Percentiles rank a stretch among this genome's conserved stretches.
These are phyloP conservation scores for Cucumis sativus DNA, from an alignment of 306 rosid genomes.

Conservation along the genomic window DNA sequence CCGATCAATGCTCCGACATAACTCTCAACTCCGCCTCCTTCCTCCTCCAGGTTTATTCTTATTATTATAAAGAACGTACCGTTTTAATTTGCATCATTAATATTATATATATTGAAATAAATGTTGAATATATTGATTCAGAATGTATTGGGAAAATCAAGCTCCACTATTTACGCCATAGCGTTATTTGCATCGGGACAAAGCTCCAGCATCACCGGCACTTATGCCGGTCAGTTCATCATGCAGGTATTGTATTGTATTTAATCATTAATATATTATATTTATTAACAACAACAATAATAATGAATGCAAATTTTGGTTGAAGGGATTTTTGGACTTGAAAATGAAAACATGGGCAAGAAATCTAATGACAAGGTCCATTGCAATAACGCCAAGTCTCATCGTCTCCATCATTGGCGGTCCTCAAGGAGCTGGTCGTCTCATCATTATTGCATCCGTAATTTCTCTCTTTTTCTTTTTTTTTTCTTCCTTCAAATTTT, in stretches of 20 bases:
- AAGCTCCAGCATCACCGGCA: conserved; percentile 88
- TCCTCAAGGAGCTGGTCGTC: conserved; percentile 33
- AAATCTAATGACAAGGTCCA: conserved; percentile 55
- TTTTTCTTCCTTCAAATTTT: too few species aligned
- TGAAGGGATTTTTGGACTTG: conserved; percentile 75
- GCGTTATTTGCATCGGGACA: conserved; percentile 90
- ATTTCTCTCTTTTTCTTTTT: neutral
- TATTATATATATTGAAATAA: too few species aligned
- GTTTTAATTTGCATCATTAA: neutral
- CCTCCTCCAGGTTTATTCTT: conserved; percentile 48
- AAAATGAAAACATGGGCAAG: conserved; percentile 69
- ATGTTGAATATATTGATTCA: neutral
- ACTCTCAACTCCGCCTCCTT: conserved; percentile 69
- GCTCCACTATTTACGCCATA: conserved; percentile 64
- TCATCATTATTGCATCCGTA: conserved; percentile 63
- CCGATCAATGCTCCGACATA: conserved; percentile 31
- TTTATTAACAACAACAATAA: too few species aligned
- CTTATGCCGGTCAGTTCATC: conserved; percentile 79
- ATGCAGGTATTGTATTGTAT: conserved; percentile 55
- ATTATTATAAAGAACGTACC: neutral
- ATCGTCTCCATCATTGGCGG: conserved; percentile 65
- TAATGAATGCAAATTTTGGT: neutral
- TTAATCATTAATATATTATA: too few species aligned
- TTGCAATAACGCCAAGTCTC: conserved; percentile 86
- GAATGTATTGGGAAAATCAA: conserved; percentile 78